Evolutionary conservation across 108 stramenopile genomes (phyloP), one percentile per base, ranked within the genome.

Genomic region (Nitzschia inconspicua): DNA sequence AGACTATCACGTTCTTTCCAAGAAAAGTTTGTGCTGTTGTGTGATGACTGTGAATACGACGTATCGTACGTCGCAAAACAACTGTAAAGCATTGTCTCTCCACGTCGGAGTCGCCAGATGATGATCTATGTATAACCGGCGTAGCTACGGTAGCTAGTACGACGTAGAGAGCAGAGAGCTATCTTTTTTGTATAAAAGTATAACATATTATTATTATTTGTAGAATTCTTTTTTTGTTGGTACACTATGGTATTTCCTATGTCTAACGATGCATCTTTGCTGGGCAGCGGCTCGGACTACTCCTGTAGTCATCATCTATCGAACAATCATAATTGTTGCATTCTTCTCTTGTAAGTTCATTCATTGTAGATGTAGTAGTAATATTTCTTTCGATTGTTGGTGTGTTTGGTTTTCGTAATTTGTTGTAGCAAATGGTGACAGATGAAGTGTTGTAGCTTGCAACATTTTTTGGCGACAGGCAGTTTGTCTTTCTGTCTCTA

Each of bases 211-310:
- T 44, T 32, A n/a, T n/a, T n/a, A n/a, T n/a, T n/a, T n/a, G n/a
- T n/a, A n/a, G n/a, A n/a, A 26, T 44, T 44, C 31, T 65, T 66
- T 66, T 48, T 62, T 57, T 48, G 32, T 57, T 57, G 46, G 43
- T 66, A 66, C 65, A 66, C 44, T 57, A 47, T 47, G 51, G 47
- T 47, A 42, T 40, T 63, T 44, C 55, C 49, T 57, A 57, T 48
- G 28, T 66, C 65, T 66, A 66, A 66, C 65, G 55, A 57, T 57
- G 65, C 44, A 57, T 34, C 18, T 26, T 2, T n/a, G 51, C 31
- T 35, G 14, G 32, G 31, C 51, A 53, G 51, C 51, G n/a, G 20
- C 32, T 35, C 11, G 34, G 32, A 18, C 16, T 22, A 26, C 44
- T 18, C 43, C 34, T n/a, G 25, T 25, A 18, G 30, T 48, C 19